Percentiles rank a stretch among this genome's conserved stretches.
Evolutionary conservation across 768 basidiomycete species (phyloP).

Genomic region (Lactifluus pinguis): DNA sequence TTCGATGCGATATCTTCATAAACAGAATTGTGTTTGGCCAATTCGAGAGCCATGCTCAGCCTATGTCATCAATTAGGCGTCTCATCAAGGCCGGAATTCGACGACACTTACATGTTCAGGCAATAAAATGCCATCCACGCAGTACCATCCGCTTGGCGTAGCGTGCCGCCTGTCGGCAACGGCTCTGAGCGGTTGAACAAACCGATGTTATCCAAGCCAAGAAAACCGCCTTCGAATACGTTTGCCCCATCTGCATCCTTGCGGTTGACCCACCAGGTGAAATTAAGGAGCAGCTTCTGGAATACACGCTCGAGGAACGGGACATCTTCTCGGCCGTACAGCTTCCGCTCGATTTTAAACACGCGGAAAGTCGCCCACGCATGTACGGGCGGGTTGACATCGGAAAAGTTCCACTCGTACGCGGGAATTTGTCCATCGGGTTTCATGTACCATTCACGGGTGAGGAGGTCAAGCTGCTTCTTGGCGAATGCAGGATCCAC

Average conservation of each 20-base stretch:
- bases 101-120: constrained; percentile 73
- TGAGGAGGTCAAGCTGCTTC: constrained; percentile 92
- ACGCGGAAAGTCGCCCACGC: constrained; percentile 98
- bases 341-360: constrained; percentile 98
- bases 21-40: constrained; percentile 94
- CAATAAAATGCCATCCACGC: constrained; percentile 99
- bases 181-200: constrained; percentile 97
- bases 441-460: constrained; percentile 99
- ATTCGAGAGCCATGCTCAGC: constrained; percentile 94
- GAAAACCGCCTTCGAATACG: constrained; percentile 97
- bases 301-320: constrained; percentile 95
- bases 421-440: constrained; percentile 98
- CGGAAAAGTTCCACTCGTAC: constrained; percentile 98
- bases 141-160: constrained; percentile 97
- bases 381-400: constrained; percentile 98
- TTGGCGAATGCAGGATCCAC: constrained; percentile 95
- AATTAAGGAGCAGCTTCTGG: constrained; percentile 94
- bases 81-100: neutral
- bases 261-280: constrained; percentile 99
- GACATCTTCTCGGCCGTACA: constrained; percentile 84
- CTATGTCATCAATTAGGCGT: constrained; percentile 30
- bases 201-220: constrained; percentile 96
- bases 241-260: constrained; percentile 94
- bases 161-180: constrained; percentile 83
- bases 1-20: constrained; percentile 99